Percentiles rank a stretch among this genome's conserved stretches.
Conservation (phyloP, 257 asterid genomes). For the Capsicum chinense region DNA sequence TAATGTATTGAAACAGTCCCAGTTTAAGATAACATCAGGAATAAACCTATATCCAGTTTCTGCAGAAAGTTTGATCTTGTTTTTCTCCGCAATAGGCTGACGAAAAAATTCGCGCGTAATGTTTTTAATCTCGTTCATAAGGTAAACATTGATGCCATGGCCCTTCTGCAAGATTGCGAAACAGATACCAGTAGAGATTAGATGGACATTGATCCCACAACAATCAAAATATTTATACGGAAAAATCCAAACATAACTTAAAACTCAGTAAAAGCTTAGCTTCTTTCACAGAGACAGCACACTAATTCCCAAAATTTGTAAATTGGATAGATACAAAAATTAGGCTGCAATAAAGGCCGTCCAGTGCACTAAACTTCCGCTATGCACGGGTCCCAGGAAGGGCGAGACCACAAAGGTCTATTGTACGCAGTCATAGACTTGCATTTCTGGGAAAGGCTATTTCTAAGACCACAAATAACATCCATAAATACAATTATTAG, state of each 20-base stretch:
- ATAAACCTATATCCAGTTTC: conserved; percentile 82
- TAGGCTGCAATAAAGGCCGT: background rate
- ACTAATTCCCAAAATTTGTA: background rate
- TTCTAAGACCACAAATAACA: background rate
- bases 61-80: conserved; percentile 73
- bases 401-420: background rate
- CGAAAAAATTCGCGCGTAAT: conserved; percentile 62
- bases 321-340: background rate
- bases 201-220: background rate
- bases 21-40: background rate
- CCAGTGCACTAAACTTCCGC: background rate
- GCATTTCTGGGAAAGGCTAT: too few species aligned
- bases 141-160: conserved; percentile 77
- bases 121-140: conserved; percentile 62
- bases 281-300: background rate
- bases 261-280: background rate
- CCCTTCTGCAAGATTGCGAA: conserved; percentile 64
- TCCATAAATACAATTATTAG: conserved; percentile 21
- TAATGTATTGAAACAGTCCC: background rate
- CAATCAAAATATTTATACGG: background rate
- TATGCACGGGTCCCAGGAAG: background rate
- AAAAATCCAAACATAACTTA: background rate
- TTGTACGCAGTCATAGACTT: background rate
- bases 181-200: conserved; percentile 1
- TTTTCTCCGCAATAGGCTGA: conserved; percentile 81